A percentile compares a stretch with the other conserved stretches of the same genome.
Evolutionary conservation across 352 stramenopile species (phyloP).

Genomic region (Globisporangium paddicum): DNA sequence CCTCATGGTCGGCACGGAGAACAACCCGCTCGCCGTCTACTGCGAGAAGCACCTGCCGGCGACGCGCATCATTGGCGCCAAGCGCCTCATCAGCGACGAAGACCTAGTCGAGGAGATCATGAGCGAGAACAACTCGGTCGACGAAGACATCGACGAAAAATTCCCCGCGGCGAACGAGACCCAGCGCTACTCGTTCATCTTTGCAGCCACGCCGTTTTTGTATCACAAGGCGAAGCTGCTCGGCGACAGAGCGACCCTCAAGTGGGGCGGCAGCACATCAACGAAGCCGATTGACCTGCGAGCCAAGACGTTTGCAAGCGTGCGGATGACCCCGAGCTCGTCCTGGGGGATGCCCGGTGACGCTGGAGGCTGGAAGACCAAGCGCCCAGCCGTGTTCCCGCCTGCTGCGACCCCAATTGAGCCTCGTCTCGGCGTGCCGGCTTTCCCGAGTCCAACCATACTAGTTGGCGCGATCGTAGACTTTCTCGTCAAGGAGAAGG

Average conservation of each 20-base stretch:
- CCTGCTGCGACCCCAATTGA: slow-evolving; percentile 17
- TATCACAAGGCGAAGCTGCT: slow-evolving; percentile 40
- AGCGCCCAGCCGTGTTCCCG: slow-evolving; percentile 43
- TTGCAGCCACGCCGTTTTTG: slow-evolving; percentile 70
- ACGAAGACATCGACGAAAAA: slow-evolving; percentile 43
- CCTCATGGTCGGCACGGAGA: slow-evolving; percentile 74
- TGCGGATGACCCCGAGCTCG: slow-evolving; percentile 33
- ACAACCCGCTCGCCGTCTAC: slow-evolving; percentile 66
- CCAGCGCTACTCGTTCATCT: slow-evolving; percentile 64
- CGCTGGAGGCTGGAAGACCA: slow-evolving; percentile 36
- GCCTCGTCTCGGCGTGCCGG: slow-evolving; percentile 33
- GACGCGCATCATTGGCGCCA: slow-evolving; percentile 61
- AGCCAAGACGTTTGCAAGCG: slow-evolving; percentile 17
- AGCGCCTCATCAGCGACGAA: slow-evolving; percentile 82
- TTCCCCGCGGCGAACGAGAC: slow-evolving; percentile 27
- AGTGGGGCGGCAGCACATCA: slow-evolving; percentile 14
- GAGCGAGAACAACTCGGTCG: slow-evolving; percentile 52
- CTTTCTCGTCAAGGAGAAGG: slow-evolving; percentile 58
- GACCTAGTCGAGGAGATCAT: slow-evolving; percentile 84
- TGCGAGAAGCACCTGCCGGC: slow-evolving; percentile 80
- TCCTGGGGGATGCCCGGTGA: slow-evolving; percentile 32
- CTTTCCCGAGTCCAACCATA: slow-evolving; percentile 42
- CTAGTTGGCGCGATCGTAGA: slow-evolving; percentile 72
- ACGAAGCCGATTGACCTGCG: slow-evolving; percentile 22
- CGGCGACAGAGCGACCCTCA: slow-evolving; percentile 35